phyloP scores from a whole-genome alignment of 2,329 filamentous ascomycete genomes.

The Fusarium phyllophilum region DNA sequence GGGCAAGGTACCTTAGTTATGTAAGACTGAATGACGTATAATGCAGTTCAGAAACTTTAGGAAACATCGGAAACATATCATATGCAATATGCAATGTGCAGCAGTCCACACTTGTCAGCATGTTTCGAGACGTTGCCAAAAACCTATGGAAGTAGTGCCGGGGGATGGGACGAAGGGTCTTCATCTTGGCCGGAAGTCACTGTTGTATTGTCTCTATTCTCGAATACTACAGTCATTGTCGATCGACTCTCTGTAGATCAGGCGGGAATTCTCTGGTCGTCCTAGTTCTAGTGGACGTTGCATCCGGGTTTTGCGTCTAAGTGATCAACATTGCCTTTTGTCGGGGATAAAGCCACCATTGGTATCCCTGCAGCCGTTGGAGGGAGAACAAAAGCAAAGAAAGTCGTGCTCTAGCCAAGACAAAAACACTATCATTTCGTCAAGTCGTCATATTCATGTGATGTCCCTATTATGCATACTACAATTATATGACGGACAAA shows the following conservation, averaged over 20 bases:
- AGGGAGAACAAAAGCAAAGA: slow-evolving; percentile 4
- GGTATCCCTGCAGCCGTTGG: slow-evolving; percentile 1
- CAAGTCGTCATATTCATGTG: slow-evolving; percentile 6
- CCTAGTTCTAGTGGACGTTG: slow-evolving; percentile 4
- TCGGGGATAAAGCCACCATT: slow-evolving; percentile 10
- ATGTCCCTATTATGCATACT: slow-evolving; percentile 10
- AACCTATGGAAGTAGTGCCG: background rate
- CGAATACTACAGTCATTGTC: background rate
- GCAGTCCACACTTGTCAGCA: slow-evolving; percentile 3
- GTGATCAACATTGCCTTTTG: slow-evolving; percentile 18
- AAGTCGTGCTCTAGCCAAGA: background rate
- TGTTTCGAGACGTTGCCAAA: slow-evolving; percentile 3
- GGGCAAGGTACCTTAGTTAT: background rate
- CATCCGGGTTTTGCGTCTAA: slow-evolving; percentile 12
- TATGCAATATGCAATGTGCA: background rate
- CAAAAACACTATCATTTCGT: background rate
- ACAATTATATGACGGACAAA: slow-evolving; percentile 18
- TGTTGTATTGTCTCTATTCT: background rate
- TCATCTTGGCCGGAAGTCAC: background rate
- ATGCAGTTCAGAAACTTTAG: background rate
- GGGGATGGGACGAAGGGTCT: slow-evolving; percentile 3
- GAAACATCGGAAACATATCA: slow-evolving; percentile 19
- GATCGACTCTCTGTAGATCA: slow-evolving; percentile 30
- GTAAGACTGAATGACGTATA: slow-evolving; percentile 13
- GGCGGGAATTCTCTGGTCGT: slow-evolving; percentile 7